phyloP scores from a whole-genome alignment of 2,329 filamentous ascomycete species.

The Cadophora luteo-olivacea region DNA sequence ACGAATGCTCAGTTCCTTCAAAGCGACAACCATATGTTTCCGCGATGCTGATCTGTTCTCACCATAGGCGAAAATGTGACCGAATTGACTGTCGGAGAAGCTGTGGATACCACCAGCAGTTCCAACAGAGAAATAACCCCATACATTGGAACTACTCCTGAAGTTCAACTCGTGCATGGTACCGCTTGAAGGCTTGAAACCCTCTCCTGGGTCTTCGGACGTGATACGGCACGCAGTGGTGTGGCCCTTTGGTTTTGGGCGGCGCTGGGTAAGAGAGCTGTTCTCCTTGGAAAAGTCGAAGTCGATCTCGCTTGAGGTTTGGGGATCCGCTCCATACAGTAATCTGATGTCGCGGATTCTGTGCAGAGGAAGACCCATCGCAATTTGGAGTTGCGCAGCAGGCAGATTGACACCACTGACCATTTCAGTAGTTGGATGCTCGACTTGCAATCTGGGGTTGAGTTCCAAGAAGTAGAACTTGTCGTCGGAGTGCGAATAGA shows the following conservation, averaged over 20 bases:
- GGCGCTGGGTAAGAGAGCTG: slow-evolving; percentile 83
- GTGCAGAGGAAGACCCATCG: slow-evolving; percentile 97
- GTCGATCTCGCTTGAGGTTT: slow-evolving; percentile 85
- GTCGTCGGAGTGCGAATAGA: slow-evolving; percentile 97
- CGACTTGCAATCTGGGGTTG: slow-evolving; percentile 98
- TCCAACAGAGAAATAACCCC: slow-evolving; percentile 99
- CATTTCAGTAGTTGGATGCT: slow-evolving; percentile 99
- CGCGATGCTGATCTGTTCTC: slow-evolving; percentile 95
- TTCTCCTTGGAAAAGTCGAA: slow-evolving; percentile 92
- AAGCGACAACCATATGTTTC: slow-evolving; percentile 98
- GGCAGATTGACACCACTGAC: slow-evolving; percentile 97
- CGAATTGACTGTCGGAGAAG: slow-evolving; percentile 98
- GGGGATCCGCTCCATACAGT: slow-evolving; percentile 93
- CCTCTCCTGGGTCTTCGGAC: slow-evolving; percentile 97
- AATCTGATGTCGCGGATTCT: slow-evolving; percentile 95
- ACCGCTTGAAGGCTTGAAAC: slow-evolving; percentile 99
- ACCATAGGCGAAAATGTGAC: slow-evolving; percentile 98
- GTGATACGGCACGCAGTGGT: slow-evolving; percentile 99
- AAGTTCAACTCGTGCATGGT: slow-evolving; percentile 99
- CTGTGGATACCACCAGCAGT: slow-evolving; percentile 97
- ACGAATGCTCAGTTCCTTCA: slow-evolving; percentile 99
- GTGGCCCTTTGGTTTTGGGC: slow-evolving; percentile 93
- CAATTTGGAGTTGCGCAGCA: slow-evolving; percentile 96
- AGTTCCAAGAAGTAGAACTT: slow-evolving; percentile 99
- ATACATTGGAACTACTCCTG: slow-evolving; percentile 97